Base-by-base conservation (phyloP, 2,329 filamentous ascomycete species). In the Neofusicoccum sp. region DNA sequence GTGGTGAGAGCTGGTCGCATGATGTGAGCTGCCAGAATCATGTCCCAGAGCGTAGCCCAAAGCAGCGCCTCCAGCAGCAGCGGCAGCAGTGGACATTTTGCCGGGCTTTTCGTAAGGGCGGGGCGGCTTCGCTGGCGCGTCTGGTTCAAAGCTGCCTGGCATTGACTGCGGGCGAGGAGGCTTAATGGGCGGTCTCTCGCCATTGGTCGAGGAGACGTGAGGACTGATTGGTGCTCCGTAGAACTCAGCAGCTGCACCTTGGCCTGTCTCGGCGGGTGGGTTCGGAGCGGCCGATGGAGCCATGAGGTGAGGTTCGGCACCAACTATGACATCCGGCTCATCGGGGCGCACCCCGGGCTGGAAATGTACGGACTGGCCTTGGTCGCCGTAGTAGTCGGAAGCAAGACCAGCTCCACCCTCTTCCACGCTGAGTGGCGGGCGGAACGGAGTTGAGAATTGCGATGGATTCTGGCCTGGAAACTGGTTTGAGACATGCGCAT, bases 321-420 rank as follows among this genome's bases (percentile, higher is more conserved):
- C 81, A 14, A 84, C 79, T 62, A 87, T 82, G 41, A 87, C 78
- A 1, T 81, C 78, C 29, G 84, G 83, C 36, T 77, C 77, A 14
- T 80, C 73, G 6, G 84, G 80, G 47, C 86, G 79, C 9, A 86
- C 78, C n/a, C 87, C 87, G 6, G 87, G 86, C 71, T 89, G 87
- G 11, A 78, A 71, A 8, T 77, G 71, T 2, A 89, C 85, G 16
- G 84, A 87, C 70, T 88, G 77, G 9, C 86, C 86, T 68, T 85
- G 81, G 70, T 88, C 86, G 47, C 83, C 80, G 71, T 88, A 89
- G 71, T 87, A 89, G 37, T 87, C 85, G 14, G 87, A 81, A 5
- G 85, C 85, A 39, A 80, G 78, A 36, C 86, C 87, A 60, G 80
- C 80, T 22, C 79, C 77, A 44, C 69, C 68, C 37, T 69, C 67